phyloP scores from a whole-genome alignment of 1,139 yeast genomes.

The Pichia sp. region DNA sequence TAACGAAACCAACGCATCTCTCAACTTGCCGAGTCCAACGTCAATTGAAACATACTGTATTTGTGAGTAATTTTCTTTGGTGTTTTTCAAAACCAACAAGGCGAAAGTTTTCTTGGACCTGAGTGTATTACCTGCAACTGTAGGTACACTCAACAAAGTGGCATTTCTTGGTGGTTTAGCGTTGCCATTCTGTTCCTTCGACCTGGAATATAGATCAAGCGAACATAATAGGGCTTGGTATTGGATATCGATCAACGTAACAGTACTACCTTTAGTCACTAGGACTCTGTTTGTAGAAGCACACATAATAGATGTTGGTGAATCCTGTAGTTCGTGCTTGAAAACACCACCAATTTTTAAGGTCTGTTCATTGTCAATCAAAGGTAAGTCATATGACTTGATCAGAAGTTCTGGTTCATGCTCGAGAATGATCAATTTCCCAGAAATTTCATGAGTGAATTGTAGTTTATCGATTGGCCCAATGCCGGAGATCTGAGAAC shows the following conservation, averaged over 20 bases:
- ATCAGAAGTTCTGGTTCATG: constrained; percentile 16
- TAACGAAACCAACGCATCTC: constrained; percentile 64
- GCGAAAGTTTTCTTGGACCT: constrained; percentile 41
- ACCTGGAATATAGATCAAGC: constrained; percentile 31
- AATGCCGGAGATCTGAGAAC: constrained; percentile 21
- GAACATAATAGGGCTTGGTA: constrained; percentile 42
- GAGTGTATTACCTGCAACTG: constrained; percentile 42
- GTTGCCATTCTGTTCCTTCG: constrained; percentile 21
- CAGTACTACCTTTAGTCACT: constrained; percentile 37
- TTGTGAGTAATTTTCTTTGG: constrained; percentile 42
- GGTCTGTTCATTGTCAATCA: constrained; percentile 19
- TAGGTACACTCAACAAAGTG: constrained; percentile 36
- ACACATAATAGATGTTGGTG: constrained; percentile 26
- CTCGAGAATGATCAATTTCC: constrained; percentile 27
- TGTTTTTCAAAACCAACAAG: constrained; percentile 40
- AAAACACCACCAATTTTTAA: constrained; percentile 20
- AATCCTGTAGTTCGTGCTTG: constrained; percentile 17
- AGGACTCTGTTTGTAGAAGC: constrained; percentile 46
- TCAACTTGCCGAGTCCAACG: constrained; percentile 65
- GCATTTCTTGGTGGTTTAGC: constrained; percentile 27
- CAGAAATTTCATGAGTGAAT: constrained; percentile 28
- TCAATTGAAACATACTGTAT: constrained; percentile 50
- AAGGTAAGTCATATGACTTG: constrained; percentile 27
- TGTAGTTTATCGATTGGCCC: constrained; percentile 14
- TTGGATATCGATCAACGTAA: constrained; percentile 43